Base-by-base conservation (phyloP, 148 eudicot species). In the Dysphania ambrosioides region DNA sequence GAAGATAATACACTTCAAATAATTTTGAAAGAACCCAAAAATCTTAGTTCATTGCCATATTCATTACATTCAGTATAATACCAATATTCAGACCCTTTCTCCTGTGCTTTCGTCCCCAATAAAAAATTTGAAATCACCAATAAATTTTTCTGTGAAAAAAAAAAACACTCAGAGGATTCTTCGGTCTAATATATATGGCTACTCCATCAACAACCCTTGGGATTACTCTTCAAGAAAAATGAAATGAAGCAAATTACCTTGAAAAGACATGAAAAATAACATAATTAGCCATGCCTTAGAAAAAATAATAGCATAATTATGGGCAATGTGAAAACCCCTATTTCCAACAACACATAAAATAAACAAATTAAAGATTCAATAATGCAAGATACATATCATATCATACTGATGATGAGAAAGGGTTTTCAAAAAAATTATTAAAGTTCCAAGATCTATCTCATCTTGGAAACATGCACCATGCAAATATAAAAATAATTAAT, bases 381-480 rank as follows among this genome's bases (percentile, higher is more conserved):
- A 26, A 61, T 34, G 35, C 71, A 79, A 79, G 40, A 41, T 57
- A 8, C 7, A 19, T 34, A n/a, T 38, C 36, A 67, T 47, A 42
- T 42, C 47, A 42, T 42, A 11, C 21, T 18, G 31, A 67, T 55
- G 47, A n/a, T 16, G 29, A 21, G 42, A 40, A 32, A 59, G 18
- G 40, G n/a, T 42, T 56, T 34, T 67, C 60, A 79, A 70, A 74
- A 47, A 68, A 26, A 26, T 65, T 75, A 27, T 74, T 68, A 74
- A 29, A 80, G 64, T 80, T 80, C 76, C 79, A 80, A 80, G 72
- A 71, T 56, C 63, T 36, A 71, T 56, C 63, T 36, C 23, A 70
- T 66, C 81, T 79, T 79, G 85, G 83, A 82, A 85, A 75, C 77
- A 79, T 63, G 77, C 81, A 79, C 87, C 70, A 85, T 82, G 85